These are phyloP conservation scores for Colletotrichum sp. DNA, from an alignment of 2,329 filamentous ascomycete genomes.

Conservation along the genomic window DNA sequence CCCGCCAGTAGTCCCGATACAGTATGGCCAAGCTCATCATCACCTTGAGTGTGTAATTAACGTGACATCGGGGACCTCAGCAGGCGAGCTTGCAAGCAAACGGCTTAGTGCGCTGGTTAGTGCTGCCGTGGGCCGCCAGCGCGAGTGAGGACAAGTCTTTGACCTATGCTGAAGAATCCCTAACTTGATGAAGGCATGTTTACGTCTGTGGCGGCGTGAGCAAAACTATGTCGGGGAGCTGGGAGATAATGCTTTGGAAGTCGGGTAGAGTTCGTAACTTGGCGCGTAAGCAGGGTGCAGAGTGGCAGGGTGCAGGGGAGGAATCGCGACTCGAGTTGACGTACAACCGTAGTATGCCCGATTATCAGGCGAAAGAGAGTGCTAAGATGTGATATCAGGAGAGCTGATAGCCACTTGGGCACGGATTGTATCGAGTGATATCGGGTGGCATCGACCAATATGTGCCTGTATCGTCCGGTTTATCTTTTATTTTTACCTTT, in stretches of 20 bases:
- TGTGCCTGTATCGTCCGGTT: neutral
- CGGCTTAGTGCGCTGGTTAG: neutral
- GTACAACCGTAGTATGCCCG: neutral
- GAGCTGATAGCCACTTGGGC: neutral
- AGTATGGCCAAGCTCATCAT: neutral
- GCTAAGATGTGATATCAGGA: neutral
- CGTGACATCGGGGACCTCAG: neutral
- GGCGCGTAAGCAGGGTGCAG: neutral
- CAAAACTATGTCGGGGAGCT: neutral
- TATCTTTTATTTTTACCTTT: neutral
- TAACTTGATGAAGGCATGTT: neutral
- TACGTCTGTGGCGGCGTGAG: neutral
- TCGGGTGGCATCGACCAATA: neutral
- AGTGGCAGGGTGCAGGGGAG: neutral
- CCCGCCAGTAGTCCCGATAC: neutral
- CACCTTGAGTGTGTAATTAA: neutral
- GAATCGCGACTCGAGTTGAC: neutral
- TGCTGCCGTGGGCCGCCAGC: neutral
- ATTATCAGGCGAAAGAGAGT: neutral
- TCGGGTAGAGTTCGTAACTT: neutral
- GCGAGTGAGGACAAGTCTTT: neutral
- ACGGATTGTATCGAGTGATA: neutral
- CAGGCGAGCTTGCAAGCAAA: neutral
- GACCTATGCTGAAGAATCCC: slow-evolving; percentile 10
- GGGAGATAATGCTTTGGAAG: neutral